These are phyloP conservation scores for Tolypocladium paradoxum DNA, from an alignment of 2,329 filamentous ascomycete species.

Conservation along the genomic window DNA sequence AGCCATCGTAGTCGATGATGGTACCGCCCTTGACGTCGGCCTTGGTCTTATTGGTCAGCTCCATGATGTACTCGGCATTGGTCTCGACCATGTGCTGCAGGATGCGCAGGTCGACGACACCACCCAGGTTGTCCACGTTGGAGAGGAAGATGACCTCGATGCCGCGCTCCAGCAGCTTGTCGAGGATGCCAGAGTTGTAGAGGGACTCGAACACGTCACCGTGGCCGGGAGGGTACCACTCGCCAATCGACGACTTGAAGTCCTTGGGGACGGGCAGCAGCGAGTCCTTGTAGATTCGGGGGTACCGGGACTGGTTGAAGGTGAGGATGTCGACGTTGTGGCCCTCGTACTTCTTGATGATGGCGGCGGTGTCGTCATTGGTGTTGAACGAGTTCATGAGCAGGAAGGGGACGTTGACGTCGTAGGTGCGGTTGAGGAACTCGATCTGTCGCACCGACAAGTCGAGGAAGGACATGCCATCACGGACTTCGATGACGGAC, in stretches of 20 bases:
- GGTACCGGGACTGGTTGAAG: slow-evolving; percentile 99
- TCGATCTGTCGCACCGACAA: slow-evolving; percentile 98
- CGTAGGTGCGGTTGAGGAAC: slow-evolving; percentile 96
- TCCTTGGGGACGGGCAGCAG: slow-evolving; percentile 90
- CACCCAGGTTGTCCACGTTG: slow-evolving; percentile 97
- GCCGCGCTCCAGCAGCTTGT: slow-evolving; percentile 88
- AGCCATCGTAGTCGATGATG: slow-evolving; percentile 98
- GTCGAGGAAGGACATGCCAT: slow-evolving; percentile 99
- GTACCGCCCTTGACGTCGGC: slow-evolving; percentile 99
- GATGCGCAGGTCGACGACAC: slow-evolving; percentile 94
- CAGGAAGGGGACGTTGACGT: slow-evolving; percentile 93
- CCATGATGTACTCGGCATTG: slow-evolving; percentile 98
- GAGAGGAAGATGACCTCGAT: slow-evolving; percentile 98
- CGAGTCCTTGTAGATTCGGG: slow-evolving; percentile 96
- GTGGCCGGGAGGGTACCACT: slow-evolving; percentile 98
- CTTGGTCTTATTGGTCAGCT: slow-evolving; percentile 99
- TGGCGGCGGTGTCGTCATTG: slow-evolving; percentile 91
- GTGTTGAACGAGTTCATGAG: slow-evolving; percentile 99
- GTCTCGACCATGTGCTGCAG: slow-evolving; percentile 99
- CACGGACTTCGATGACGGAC: slow-evolving; percentile 98
- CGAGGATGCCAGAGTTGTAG: slow-evolving; percentile 97
- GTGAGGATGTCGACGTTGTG: slow-evolving; percentile 99
- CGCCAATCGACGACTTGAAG: slow-evolving; percentile 75
- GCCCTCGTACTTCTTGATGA: slow-evolving; percentile 99
- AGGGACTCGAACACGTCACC: slow-evolving; percentile 99